Conservation (phyloP, 2,329 filamentous ascomycete genomes). For the Fusarium xylarioides region DNA sequence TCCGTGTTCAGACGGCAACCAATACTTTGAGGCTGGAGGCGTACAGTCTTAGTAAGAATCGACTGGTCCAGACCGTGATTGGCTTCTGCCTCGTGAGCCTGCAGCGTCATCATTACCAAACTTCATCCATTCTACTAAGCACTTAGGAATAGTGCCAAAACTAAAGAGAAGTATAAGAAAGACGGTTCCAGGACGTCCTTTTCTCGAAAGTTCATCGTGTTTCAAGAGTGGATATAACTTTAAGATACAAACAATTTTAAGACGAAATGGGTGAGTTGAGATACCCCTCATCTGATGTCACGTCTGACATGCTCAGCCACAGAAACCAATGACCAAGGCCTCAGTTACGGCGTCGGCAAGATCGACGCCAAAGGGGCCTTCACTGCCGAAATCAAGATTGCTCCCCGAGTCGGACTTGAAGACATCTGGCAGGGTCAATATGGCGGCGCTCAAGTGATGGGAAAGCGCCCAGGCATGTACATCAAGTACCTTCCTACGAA, state of each 20-base stretch:
- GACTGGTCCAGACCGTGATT: not conserved
- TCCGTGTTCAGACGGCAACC: not conserved
- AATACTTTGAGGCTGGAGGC: not conserved
- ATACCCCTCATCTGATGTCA: not conserved
- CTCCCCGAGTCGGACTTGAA: conserved; percentile 10
- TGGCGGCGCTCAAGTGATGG: conserved; percentile 25
- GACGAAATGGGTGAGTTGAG: conserved; percentile 1
- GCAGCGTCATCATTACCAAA: conserved; percentile 14
- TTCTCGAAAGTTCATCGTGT: no score
- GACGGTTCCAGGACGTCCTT: not conserved
- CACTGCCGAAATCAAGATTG: conserved; percentile 28
- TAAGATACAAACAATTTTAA: not conserved
- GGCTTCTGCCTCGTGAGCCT: not conserved
- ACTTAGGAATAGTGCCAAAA: not conserved
- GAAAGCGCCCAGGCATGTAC: conserved; percentile 29
- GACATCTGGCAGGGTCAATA: conserved; percentile 35
- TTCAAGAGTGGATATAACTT: not conserved
- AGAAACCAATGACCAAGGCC: not conserved
- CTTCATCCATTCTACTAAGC: not conserved
- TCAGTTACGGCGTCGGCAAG: conserved; percentile 10
- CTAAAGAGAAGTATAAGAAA: not conserved
- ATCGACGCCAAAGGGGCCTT: conserved; percentile 28
- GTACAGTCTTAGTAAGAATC: not conserved
- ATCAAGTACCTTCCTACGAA: conserved; percentile 29
- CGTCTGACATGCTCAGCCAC: not conserved